Conservation (phyloP, 2,329 filamentous ascomycete genomes). For the Penicillium sp. region DNA sequence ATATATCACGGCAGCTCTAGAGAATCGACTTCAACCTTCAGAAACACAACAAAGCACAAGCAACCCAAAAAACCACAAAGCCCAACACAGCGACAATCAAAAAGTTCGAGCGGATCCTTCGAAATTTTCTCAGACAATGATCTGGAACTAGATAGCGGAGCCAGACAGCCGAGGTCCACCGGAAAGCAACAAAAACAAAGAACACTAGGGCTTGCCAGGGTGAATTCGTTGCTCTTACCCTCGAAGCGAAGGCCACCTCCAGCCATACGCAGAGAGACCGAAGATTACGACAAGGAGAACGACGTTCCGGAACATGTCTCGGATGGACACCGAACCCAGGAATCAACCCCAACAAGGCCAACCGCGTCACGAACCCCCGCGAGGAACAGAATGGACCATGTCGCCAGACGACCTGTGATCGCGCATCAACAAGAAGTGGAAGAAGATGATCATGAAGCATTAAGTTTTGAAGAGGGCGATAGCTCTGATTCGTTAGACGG, state of each 20-base stretch:
- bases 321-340: conserved; percentile 12
- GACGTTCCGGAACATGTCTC: conserved; percentile 28
- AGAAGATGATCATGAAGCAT: conserved; percentile 22
- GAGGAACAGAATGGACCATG: conserved; percentile 12
- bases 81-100: conserved; percentile 21
- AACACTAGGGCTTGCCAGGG: conserved; percentile 30
- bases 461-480: conserved; percentile 34
- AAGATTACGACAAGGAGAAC: conserved; percentile 37
- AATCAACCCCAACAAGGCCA: conserved; percentile 21
- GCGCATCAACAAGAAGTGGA: conserved; percentile 21
- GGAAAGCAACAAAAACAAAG: conserved; percentile 24
- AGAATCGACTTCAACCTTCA: conserved; percentile 8
- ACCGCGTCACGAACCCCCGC: conserved; percentile 8
- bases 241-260: conserved; percentile 24
- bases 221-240: conserved; percentile 36
- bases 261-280: conserved; percentile 25
- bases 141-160: conserved; percentile 17
- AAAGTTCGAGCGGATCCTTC: conserved; percentile 21
- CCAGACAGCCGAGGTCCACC: conserved; percentile 8
- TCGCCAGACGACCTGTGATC: conserved; percentile 14
- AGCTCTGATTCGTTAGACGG: conserved; percentile 40
- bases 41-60: background rate
- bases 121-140: conserved; percentile 33
- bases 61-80: conserved; percentile 1
- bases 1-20: background rate